Evolutionary conservation across 176 grass and related monocot genomes (phyloP).

Genomic region (Chrysopogon serrulatus): DNA sequence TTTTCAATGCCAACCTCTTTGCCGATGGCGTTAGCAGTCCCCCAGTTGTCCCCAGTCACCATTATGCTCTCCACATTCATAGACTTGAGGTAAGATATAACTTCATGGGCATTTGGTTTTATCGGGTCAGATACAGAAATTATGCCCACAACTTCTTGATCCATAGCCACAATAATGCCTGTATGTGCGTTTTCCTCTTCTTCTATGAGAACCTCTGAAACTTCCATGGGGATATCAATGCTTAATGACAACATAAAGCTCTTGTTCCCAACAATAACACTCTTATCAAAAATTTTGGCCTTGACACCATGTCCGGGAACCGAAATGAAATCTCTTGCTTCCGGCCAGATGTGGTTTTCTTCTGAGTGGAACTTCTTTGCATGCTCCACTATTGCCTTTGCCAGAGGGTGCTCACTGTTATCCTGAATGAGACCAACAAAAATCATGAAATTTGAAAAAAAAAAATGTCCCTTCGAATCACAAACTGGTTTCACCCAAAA

Average conservation of each 20-base stretch:
- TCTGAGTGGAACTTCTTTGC: conserved; percentile 65
- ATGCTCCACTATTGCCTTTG: conserved; percentile 70
- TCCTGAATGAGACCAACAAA: conserved; percentile 38
- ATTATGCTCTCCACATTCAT: conserved; percentile 96
- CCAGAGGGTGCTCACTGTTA: conserved; percentile 96
- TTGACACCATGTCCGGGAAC: conserved; percentile 77
- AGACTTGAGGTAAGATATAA: conserved; percentile 69
- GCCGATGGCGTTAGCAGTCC: conserved; percentile 88
- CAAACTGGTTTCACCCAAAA: background rate
- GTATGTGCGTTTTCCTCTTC: conserved; percentile 71
- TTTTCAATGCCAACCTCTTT: conserved; percentile 81
- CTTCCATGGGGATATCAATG: conserved; percentile 64
- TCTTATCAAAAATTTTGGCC: conserved; percentile 43
- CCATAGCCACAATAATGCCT: conserved; percentile 70
- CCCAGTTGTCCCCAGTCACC: conserved; percentile 98
- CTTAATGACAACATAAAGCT: conserved; percentile 70
- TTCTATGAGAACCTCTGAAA: conserved; percentile 64
- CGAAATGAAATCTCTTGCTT: conserved; percentile 73
- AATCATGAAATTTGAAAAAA: background rate
- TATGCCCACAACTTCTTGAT: conserved; percentile 68
- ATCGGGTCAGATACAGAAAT: conserved; percentile 89
- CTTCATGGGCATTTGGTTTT: conserved; percentile 69
- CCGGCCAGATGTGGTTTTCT: conserved; percentile 59
- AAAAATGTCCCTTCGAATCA: background rate
- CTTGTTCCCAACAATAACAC: conserved; percentile 73